Evolutionary conservation across 208 protist species (phyloP).

Genomic region (Trypanosoma cruzi): DNA sequence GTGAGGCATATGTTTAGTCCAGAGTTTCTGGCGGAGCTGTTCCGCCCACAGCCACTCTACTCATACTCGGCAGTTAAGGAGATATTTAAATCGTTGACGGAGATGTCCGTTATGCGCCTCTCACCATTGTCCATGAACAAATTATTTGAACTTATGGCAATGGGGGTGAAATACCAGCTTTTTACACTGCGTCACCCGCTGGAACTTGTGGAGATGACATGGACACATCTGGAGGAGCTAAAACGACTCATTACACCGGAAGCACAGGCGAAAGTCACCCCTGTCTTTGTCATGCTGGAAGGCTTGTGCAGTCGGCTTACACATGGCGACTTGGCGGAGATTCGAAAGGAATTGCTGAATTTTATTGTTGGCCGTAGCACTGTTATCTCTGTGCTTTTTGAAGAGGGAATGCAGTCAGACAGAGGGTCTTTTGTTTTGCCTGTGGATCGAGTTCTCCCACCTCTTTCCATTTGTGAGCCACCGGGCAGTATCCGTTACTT

Average conservation of each 20-base stretch:
- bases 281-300: conserved; percentile 31
- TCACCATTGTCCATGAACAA: conserved; percentile 87
- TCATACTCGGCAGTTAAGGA: conserved; percentile 45
- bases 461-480: conserved; percentile 38
- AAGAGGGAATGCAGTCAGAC: conserved; percentile 63
- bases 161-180: conserved; percentile 94
- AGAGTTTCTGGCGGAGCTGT: conserved; percentile 84
- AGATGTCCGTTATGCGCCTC: conserved; percentile 88
- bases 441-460: conserved; percentile 39
- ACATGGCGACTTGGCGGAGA: conserved; percentile 49
- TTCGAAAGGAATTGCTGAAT: conserved; percentile 75
- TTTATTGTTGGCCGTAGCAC: conserved; percentile 72
- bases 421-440: conserved; percentile 75
- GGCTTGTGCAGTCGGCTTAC: conserved; percentile 31
- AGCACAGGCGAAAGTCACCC: conserved; percentile 22
- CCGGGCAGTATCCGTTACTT: conserved; percentile 60
- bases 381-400: conserved; percentile 82
- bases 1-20: conserved; percentile 67
- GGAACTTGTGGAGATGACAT: conserved; percentile 85
- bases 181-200: conserved; percentile 70
- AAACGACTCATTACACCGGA: conserved; percentile 31
- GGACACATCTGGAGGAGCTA: conserved; percentile 87
- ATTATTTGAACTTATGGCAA: conserved; percentile 93
- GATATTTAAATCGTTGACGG: conserved; percentile 81
- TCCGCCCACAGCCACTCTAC: conserved; percentile 88